Conservation (phyloP, 1,284 basidiomycete genomes). For the Pulveroboletus sp. region DNA sequence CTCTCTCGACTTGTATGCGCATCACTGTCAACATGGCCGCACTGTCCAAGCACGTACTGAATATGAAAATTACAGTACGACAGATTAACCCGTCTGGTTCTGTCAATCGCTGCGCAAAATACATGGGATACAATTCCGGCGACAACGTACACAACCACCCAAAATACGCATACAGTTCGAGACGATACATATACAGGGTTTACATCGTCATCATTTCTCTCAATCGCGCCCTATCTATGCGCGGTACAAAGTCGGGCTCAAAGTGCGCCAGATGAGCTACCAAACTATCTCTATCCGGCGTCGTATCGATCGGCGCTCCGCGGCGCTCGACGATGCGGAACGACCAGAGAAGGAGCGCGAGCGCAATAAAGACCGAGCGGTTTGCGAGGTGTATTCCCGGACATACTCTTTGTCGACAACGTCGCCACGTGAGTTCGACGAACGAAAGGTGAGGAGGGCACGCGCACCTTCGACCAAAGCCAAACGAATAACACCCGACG, state of each 20-base stretch:
- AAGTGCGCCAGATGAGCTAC: constrained; percentile 14
- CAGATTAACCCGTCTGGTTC: no score
- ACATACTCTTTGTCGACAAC: constrained; percentile 31
- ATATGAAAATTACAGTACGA: no score
- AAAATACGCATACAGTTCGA: not conserved
- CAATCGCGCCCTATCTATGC: constrained; percentile 29
- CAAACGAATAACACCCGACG: constrained; percentile 53
- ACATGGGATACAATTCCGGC: no score
- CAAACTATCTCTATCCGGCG: constrained; percentile 11
- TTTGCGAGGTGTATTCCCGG: constrained; percentile 29
- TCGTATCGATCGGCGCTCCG: constrained; percentile 21
- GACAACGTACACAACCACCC: no score
- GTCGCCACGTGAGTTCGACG: constrained; percentile 15
- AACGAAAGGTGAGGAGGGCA: not conserved
- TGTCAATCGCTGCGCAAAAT: no score
- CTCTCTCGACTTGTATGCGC: no score
- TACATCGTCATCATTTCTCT: constrained; percentile 34
- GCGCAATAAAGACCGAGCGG: constrained; percentile 23
- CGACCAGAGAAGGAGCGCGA: constrained; percentile 27
- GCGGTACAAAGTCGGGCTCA: constrained; percentile 20
- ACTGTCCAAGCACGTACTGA: no score
- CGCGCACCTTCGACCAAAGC: constrained; percentile 56
- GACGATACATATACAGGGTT: not conserved
- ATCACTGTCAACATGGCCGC: no score
- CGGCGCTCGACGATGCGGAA: constrained; percentile 22